Evolutionary conservation across 2,329 filamentous ascomycete genomes (phyloP).

Genomic region (Madurella fahalii): DNA sequence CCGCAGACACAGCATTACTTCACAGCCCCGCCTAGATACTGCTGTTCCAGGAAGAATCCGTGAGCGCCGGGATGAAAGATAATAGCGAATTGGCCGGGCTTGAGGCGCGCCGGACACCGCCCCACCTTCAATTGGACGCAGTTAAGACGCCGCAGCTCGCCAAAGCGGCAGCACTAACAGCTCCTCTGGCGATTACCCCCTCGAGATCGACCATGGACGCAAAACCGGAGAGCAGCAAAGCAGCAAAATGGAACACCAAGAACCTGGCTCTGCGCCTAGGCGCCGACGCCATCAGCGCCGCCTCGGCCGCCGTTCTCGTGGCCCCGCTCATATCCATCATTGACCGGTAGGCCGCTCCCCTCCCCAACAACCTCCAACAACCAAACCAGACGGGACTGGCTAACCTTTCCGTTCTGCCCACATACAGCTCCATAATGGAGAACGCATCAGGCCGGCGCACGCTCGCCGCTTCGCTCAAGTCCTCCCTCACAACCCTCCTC

Average conservation of each 20-base stretch:
- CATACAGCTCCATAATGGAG: constrained; percentile 69
- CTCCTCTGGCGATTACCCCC: constrained; percentile 1
- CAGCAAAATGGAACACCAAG: constrained; percentile 68
- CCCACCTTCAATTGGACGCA: constrained; percentile 3
- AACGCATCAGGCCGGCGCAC: constrained; percentile 68
- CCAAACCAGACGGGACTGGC: constrained; percentile 7
- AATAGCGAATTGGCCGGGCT: constrained; percentile 6
- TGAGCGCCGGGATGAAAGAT: constrained; percentile 10
- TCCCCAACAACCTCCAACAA: not conserved
- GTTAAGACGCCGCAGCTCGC: constrained; percentile 2
- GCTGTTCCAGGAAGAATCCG: not conserved
- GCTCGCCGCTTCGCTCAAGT: constrained; percentile 55
- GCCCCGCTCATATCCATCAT: constrained; percentile 85
- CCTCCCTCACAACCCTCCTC: constrained; percentile 54
- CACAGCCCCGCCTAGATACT: too few species aligned
- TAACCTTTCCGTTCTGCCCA: constrained; percentile 10
- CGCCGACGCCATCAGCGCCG: constrained; percentile 65
- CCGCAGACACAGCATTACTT: not conserved
- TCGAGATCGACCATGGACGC: not conserved
- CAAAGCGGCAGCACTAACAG: not conserved
- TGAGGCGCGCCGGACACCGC: constrained; percentile 1
- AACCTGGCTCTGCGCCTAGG: constrained; percentile 64
- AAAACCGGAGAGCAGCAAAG: not conserved
- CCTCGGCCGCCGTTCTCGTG: constrained; percentile 68
- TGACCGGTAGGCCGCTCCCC: constrained; percentile 60